Base-by-base conservation (phyloP, 306 rosid species). In the Inga oerstediana region DNA sequence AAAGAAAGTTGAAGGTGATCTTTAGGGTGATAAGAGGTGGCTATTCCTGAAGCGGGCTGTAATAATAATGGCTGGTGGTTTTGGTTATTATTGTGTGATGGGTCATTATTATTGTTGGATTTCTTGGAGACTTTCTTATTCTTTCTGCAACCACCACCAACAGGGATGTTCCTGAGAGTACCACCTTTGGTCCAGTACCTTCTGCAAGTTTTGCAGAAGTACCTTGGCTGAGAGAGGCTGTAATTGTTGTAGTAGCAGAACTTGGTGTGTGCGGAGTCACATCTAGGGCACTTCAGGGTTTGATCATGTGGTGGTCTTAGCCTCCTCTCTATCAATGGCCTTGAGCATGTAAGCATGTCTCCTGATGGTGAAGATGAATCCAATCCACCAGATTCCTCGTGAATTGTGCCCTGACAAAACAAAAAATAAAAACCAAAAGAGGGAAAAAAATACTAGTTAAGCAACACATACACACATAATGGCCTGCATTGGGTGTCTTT, bases 121-220 rank as follows among this genome's bases (percentile, higher is more conserved):
- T 94, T 93, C 71, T 93, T 94, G 83, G 97, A 56, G 37, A 89
- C 92, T 79, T 92, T 97, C 83, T 92, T 94, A 93, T 92, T 97
- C 93, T 97, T 97, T 65, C 98, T 77, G 51, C 98, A 97, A 0
- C 99, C 97, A 49, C 99, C 99, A 7, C 99, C 98, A 0, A 97
- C 98, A 0, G 99, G 99, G 54, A 97, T 94, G 94, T 97, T 97
- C 32, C 99, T 83, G 3, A 97, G 97, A 32, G 98, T 97, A 5
- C 99, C 99, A 0, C 99, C 99, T 85, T 94, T 91, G 35, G 99
- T 97, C 99, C 99, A 97, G 82, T 97, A 97, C 91, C 99, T 85
- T 41, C 99, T 81, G 62, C 98, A 97, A 1, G 99, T 88, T 83
- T 97, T 97, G 97, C 99, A 97, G 49, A 97, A 97, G 88, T 97